Percentiles rank a stretch among this genome's conserved stretches.
These are phyloP conservation scores for Boletus rufocinnamomeus DNA, from an alignment of 768 basidiomycete species.

Conservation along the genomic window DNA sequence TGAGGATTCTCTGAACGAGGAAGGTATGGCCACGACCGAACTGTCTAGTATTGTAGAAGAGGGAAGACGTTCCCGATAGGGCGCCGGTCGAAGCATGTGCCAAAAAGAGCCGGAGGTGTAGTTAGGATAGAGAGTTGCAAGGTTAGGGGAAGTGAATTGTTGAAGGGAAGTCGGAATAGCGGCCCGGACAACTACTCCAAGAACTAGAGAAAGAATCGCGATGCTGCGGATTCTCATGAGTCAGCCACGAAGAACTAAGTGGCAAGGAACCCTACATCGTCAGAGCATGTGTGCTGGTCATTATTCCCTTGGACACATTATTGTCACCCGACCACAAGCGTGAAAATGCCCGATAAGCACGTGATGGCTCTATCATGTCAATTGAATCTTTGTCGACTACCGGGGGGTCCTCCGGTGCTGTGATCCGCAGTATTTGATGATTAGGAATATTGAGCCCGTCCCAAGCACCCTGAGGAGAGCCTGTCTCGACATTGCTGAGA, in stretches of 20 bases:
- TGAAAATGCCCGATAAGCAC: constrained; percentile 47
- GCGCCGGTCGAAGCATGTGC: constrained; percentile 43
- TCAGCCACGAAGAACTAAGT: constrained; percentile 8
- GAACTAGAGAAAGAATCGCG: constrained; percentile 67
- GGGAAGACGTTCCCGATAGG: constrained; percentile 41
- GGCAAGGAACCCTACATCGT: constrained; percentile 55
- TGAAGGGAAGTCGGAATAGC: constrained; percentile 27
- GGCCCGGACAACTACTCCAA: constrained; percentile 47
- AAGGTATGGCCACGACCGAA: constrained; percentile 35
- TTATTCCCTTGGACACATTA: constrained; percentile 36
- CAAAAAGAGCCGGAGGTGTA: constrained; percentile 38
- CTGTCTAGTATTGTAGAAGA: constrained; percentile 32
- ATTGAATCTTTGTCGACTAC: constrained; percentile 53
- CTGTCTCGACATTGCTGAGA: constrained; percentile 28
- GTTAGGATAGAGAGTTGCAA: constrained; percentile 22
- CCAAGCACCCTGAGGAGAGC: constrained; percentile 43
- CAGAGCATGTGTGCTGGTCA: constrained; percentile 57
- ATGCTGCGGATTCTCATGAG: constrained; percentile 46
- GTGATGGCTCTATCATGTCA: constrained; percentile 42
- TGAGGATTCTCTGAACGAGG: constrained; percentile 51
- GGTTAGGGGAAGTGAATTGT: constrained; percentile 19
- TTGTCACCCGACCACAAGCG: constrained; percentile 43
- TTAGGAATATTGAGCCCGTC: constrained; percentile 44
- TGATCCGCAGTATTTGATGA: constrained; percentile 43
- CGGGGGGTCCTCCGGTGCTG: constrained; percentile 32